Conservation (phyloP, 2,329 filamentous ascomycete genomes). For the Thelonectria discophora region DNA sequence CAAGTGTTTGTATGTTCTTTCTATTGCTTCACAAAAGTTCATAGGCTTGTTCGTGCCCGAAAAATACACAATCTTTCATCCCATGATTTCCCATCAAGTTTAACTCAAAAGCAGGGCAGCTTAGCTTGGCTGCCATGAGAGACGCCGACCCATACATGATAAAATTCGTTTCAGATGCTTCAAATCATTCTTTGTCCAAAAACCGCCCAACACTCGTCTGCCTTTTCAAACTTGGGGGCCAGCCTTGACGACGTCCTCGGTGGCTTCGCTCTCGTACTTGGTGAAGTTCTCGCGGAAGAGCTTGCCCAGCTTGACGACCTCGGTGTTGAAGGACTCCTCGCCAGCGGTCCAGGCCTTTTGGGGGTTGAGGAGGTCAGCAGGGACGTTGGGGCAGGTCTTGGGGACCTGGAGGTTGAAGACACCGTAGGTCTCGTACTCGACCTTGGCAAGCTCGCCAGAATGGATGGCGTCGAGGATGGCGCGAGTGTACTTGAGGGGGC, state of each 20-base stretch:
- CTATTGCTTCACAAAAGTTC: slow-evolving; percentile 39
- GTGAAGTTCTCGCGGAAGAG: slow-evolving; percentile 98
- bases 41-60: slow-evolving; percentile 38
- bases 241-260: slow-evolving; percentile 77
- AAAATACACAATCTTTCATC: slow-evolving; percentile 42
- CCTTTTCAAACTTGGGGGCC: slow-evolving; percentile 56
- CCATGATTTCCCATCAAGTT: slow-evolving; percentile 28
- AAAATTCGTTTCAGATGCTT: slow-evolving; percentile 1
- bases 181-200: slow-evolving; percentile 10
- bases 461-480: slow-evolving; percentile 98
- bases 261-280: slow-evolving; percentile 90
- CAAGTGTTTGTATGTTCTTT: slow-evolving; percentile 34
- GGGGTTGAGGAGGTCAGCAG: slow-evolving; percentile 92
- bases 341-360: slow-evolving; percentile 90
- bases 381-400: slow-evolving; percentile 88
- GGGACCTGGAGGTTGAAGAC: slow-evolving; percentile 98
- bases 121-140: slow-evolving; percentile 39
- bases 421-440: slow-evolving; percentile 93
- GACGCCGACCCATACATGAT: slow-evolving; percentile 41
- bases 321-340: slow-evolving; percentile 80
- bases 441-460: slow-evolving; percentile 92
- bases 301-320: slow-evolving; percentile 88
- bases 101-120: slow-evolving; percentile 39
- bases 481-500: slow-evolving; percentile 97
- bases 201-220: slow-evolving; percentile 35